Evolutionary conservation across 805 yeast genomes (phyloP).

Genomic region (Crinitomyces ghanaensis): DNA sequence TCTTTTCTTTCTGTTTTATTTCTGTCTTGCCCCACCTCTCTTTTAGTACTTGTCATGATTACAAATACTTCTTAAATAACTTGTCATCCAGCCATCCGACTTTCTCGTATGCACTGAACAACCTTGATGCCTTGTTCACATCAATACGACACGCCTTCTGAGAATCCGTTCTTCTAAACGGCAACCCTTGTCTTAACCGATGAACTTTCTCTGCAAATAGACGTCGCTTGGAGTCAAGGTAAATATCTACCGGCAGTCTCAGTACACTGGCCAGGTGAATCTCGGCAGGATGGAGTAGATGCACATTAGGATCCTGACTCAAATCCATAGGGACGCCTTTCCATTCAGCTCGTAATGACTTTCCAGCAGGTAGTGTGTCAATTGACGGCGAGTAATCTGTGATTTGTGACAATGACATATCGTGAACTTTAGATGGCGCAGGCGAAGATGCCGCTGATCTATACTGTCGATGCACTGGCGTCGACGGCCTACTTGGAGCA

Average conservation of each 20-base stretch:
- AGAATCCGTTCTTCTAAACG: conserved; percentile 93
- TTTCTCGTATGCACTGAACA: conserved; percentile 80
- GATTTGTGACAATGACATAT: conserved; percentile 29
- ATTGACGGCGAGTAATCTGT: conserved; percentile 78
- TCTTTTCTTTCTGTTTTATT: too few species aligned
- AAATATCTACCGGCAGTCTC: conserved; percentile 77
- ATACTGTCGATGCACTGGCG: conserved; percentile 12
- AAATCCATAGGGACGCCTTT: conserved; percentile 96
- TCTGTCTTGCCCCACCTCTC: too few species aligned
- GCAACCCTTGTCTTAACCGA: conserved; percentile 54
- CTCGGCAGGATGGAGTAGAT: conserved; percentile 85
- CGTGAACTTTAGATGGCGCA: conserved; percentile 30
- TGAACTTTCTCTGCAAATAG: conserved; percentile 82
- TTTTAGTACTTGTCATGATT: too few species aligned
- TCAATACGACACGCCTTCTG: conserved; percentile 97
- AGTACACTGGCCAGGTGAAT: conserved; percentile 73
- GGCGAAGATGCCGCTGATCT: conserved; percentile 51
- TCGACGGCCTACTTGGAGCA: conserved; percentile 10
- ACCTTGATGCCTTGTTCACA: conserved; percentile 87
- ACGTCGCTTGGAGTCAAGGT: conserved; percentile 66
- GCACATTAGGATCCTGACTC: conserved; percentile 58
- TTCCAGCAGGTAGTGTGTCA: conserved; percentile 50
- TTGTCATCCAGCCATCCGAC: conserved; percentile 86
- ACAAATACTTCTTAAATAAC: conserved; percentile 43
- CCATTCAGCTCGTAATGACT: conserved; percentile 87